Conservation (phyloP, 805 yeast species). For the Candida maris region DNA sequence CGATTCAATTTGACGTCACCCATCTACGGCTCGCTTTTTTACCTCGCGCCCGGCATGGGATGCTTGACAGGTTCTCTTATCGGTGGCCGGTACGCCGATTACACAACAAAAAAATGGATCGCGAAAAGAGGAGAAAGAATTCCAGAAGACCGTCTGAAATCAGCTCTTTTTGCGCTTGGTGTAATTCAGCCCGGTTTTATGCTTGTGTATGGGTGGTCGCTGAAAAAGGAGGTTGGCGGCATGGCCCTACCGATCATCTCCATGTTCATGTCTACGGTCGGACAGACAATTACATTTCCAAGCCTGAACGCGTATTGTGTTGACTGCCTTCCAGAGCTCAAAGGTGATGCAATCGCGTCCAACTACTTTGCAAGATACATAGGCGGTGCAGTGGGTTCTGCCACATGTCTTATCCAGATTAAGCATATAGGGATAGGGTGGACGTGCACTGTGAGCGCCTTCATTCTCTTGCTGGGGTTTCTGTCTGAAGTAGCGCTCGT, state of each 20-base stretch:
- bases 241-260: conserved; percentile 50
- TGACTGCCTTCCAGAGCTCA: conserved; percentile 51
- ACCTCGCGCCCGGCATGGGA: conserved; percentile 57
- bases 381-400: conserved; percentile 50
- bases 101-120: conserved; percentile 41
- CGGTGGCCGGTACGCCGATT: conserved; percentile 54
- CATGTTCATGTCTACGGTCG: conserved; percentile 46
- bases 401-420: conserved; percentile 44
- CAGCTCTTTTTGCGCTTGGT: conserved; percentile 38
- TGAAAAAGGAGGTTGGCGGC: conserved; percentile 49
- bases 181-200: conserved; percentile 43
- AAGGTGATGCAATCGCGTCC: conserved; percentile 54
- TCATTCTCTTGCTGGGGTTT: conserved; percentile 38
- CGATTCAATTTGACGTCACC: conserved; percentile 48
- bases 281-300: conserved; percentile 51
- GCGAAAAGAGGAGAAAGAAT: conserved; percentile 39
- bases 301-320: conserved; percentile 55
- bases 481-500: conserved; percentile 33
- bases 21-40: conserved; percentile 48
- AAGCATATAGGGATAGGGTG: conserved; percentile 53
- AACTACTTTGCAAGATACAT: conserved; percentile 48
- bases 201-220: conserved; percentile 52
- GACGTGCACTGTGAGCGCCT: conserved; percentile 49
- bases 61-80: conserved; percentile 45
- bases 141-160: conserved; percentile 50